Conservation (phyloP, 2,329 filamentous ascomycete species). For the Lachnellula cervina region DNA sequence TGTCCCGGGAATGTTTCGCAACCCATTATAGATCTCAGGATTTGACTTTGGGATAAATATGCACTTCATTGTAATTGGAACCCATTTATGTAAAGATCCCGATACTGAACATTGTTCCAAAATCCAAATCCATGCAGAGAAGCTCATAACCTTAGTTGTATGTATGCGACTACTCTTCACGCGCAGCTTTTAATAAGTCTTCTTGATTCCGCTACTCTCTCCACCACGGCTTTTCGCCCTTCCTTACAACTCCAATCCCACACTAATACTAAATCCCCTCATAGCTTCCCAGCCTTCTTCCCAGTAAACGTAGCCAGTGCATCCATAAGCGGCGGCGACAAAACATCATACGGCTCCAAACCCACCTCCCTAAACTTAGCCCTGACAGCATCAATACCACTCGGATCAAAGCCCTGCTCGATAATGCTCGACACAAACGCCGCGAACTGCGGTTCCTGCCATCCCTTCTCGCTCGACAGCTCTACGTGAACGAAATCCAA, state of each 20-base stretch:
- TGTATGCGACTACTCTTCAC: too few relatives aligned
- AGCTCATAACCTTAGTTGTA: too few relatives aligned
- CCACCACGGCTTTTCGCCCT: background rate
- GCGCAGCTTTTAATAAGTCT: too few relatives aligned
- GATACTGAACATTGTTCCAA: too few relatives aligned
- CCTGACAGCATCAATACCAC: conserved; percentile 51
- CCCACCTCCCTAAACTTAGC: conserved; percentile 48
- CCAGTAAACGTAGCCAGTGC: conserved; percentile 51
- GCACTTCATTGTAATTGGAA: too few relatives aligned
- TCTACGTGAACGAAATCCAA: conserved; percentile 66
- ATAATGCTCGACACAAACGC: conserved; percentile 64
- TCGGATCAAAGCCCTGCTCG: conserved; percentile 59
- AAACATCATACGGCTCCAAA: conserved; percentile 57
- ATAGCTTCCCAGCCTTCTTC: conserved; percentile 32
- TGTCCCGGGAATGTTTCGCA: too few relatives aligned
- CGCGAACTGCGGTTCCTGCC: conserved; percentile 68
- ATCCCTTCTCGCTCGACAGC: conserved; percentile 55
- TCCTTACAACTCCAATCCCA: background rate
- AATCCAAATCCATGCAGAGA: too few relatives aligned
- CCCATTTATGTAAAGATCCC: too few relatives aligned
- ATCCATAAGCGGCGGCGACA: conserved; percentile 61
- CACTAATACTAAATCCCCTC: background rate
- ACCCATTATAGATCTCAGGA: too few relatives aligned
- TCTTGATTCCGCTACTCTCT: too few relatives aligned
- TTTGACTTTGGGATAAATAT: too few relatives aligned